Percentiles rank a stretch among this genome's conserved stretches.
Evolutionary conservation across 257 asterid genomes (phyloP).

Genomic region (Solanum okadae): DNA sequence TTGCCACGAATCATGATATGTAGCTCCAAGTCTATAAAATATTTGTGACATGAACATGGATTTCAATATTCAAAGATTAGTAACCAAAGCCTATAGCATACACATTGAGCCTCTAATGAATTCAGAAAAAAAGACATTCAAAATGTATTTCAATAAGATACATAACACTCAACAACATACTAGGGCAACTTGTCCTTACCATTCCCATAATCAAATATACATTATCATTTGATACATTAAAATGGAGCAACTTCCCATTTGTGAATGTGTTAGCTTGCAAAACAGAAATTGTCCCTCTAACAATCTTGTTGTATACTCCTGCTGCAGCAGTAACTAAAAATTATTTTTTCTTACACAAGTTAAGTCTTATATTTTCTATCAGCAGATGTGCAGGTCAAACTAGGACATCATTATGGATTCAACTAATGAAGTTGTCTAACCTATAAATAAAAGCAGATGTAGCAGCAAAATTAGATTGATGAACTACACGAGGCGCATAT

Average conservation of each 20-base stretch:
- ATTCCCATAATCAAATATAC: not conserved
- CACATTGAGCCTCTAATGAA: not conserved
- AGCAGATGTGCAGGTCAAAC: not conserved
- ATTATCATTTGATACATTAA: not conserved
- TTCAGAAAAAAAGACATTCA: not conserved
- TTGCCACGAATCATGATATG: not conserved
- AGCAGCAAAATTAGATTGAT: conserved; percentile 89
- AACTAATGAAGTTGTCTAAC: conserved; percentile 19
- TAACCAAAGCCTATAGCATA: not conserved
- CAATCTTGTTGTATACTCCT: not conserved
- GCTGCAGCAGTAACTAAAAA: too few relatives aligned
- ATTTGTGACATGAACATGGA: not conserved
- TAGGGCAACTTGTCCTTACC: not conserved
- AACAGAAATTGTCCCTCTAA: not conserved
- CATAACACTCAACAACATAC: not conserved
- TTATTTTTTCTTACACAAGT: not conserved
- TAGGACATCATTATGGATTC: too few relatives aligned
- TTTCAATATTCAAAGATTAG: not conserved
- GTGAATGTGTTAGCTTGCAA: not conserved
- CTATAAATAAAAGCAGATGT: conserved; percentile 80
- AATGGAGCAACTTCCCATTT: not conserved
- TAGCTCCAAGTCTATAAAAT: not conserved
- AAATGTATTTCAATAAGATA: not conserved
- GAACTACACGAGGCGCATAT: conserved; percentile 68
- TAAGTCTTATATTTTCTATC: not conserved